Evolutionary conservation across 2,329 filamentous ascomycete genomes (phyloP).

Genomic region (Coleophoma crateriformis): DNA sequence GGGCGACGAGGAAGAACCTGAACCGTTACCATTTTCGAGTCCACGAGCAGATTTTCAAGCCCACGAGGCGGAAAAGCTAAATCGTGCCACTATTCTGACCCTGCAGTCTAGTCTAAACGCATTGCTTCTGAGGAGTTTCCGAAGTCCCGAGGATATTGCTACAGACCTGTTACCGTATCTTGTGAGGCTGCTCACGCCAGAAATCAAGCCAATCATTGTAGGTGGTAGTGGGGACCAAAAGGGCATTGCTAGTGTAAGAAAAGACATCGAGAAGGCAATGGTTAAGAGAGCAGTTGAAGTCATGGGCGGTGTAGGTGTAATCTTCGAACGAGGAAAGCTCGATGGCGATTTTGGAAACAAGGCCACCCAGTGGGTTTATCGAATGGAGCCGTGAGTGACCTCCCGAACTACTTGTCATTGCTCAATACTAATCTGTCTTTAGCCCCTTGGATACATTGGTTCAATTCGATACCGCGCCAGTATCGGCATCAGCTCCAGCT

Average conservation of each 20-base stretch:
- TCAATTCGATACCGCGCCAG: conserved; percentile 64
- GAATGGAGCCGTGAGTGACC: conserved; percentile 81
- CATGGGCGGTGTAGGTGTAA: conserved; percentile 76
- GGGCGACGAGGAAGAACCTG: conserved; percentile 32
- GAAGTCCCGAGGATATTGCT: conserved; percentile 70
- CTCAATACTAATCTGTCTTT: conserved; percentile 1
- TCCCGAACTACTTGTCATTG: not conserved
- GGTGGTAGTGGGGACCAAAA: conserved; percentile 59
- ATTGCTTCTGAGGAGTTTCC: conserved; percentile 69
- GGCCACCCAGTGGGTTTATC: conserved; percentile 71
- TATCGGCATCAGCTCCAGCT: conserved; percentile 46
- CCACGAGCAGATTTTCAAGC: conserved; percentile 78
- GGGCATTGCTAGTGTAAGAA: conserved; percentile 78
- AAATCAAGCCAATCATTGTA: conserved; percentile 86
- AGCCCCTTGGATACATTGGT: conserved; percentile 71
- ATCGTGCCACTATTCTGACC: conserved; percentile 65
- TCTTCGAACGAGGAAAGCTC: conserved; percentile 74
- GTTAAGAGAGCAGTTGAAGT: conserved; percentile 75
- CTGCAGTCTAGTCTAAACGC: conserved; percentile 72
- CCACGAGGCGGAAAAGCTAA: conserved; percentile 74
- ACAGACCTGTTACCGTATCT: conserved; percentile 83
- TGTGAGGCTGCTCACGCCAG: conserved; percentile 76
- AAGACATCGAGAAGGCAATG: conserved; percentile 76
- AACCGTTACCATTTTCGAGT: conserved; percentile 70
- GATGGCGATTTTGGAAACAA: conserved; percentile 58